These are phyloP conservation scores for Dactylonectria estremocensis DNA, from an alignment of 2,329 filamentous ascomycete species.

Conservation along the genomic window DNA sequence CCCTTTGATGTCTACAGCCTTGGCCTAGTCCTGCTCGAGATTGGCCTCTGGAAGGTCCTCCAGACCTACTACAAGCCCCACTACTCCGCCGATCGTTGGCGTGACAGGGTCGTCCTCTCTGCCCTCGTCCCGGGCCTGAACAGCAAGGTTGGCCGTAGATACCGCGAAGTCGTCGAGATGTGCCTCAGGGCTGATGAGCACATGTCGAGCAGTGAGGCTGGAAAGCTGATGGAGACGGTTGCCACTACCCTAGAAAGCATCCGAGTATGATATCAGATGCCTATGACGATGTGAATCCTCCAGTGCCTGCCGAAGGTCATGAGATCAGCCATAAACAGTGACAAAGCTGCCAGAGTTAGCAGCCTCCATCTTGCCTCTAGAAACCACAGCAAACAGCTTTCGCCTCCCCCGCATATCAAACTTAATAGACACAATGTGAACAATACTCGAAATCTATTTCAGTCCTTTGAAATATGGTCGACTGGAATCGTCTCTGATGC, in stretches of 20 bases:
- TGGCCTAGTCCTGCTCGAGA: conserved; percentile 66
- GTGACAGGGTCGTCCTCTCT: conserved; percentile 59
- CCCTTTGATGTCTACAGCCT: conserved; percentile 68
- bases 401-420: neutral
- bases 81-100: conserved; percentile 59
- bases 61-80: conserved; percentile 59
- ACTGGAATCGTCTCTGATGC: conserved; percentile 11
- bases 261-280: conserved; percentile 45
- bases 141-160: conserved; percentile 58
- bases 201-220: conserved; percentile 55
- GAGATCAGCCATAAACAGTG: too few relatives aligned
- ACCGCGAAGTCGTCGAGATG: conserved; percentile 59
- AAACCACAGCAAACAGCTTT: neutral
- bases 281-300: neutral
- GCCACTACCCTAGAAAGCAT: conserved; percentile 59
- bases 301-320: too few relatives aligned
- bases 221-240: conserved; percentile 59
- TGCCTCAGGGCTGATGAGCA: conserved; percentile 57
- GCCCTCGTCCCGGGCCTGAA: conserved; percentile 59
- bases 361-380: neutral
- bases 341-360: neutral
- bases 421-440: neutral
- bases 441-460: conserved; percentile 40
- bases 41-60: conserved; percentile 64
- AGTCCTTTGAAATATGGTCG: conserved; percentile 40